These are phyloP conservation scores for Mycosphaerelloides madeirae DNA, from an alignment of 2,329 filamentous ascomycete species.

Conservation along the genomic window DNA sequence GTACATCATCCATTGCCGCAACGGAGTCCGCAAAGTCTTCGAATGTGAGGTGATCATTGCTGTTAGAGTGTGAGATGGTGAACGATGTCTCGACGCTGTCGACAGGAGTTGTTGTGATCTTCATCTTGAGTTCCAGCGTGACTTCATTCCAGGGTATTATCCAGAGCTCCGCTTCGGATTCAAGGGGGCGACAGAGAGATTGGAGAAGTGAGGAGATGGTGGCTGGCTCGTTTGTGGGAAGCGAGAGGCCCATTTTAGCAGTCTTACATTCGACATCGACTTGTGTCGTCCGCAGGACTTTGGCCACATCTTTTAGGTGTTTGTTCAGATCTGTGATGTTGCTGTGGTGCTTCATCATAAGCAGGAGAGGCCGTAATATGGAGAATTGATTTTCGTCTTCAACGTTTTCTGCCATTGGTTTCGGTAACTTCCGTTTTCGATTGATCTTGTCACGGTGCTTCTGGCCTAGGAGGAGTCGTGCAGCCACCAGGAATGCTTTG, in stretches of 20 bases:
- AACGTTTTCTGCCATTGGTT: constrained; percentile 50
- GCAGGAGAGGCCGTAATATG: constrained; percentile 57
- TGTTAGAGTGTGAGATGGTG: constrained; percentile 1
- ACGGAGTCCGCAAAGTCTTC: constrained; percentile 2
- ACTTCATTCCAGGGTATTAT: constrained; percentile 1
- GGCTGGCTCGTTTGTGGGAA: not conserved
- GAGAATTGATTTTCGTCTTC: constrained; percentile 46
- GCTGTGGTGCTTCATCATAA: constrained; percentile 48
- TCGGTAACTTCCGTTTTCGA: constrained; percentile 61
- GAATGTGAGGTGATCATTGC: not conserved
- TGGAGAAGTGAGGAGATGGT: constrained; percentile 1
- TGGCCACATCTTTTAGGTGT: constrained; percentile 26
- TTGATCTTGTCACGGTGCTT: constrained; percentile 72
- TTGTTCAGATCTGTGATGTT: constrained; percentile 34
- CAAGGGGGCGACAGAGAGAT: not conserved
- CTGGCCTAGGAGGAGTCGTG: constrained; percentile 73
- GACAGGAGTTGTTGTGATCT: constrained; percentile 1
- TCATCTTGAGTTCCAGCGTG: constrained; percentile 4
- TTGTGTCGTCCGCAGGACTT: constrained; percentile 2
- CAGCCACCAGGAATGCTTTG: constrained; percentile 59
- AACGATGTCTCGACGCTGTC: constrained; percentile 2
- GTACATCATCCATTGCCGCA: constrained; percentile 8
- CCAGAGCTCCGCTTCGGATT: constrained; percentile 2
- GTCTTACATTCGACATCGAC: constrained; percentile 1
- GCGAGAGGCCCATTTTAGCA: constrained; percentile 2